These are phyloP conservation scores for Vachellia pachyceras DNA, from an alignment of 306 rosid genomes.

Conservation along the genomic window DNA sequence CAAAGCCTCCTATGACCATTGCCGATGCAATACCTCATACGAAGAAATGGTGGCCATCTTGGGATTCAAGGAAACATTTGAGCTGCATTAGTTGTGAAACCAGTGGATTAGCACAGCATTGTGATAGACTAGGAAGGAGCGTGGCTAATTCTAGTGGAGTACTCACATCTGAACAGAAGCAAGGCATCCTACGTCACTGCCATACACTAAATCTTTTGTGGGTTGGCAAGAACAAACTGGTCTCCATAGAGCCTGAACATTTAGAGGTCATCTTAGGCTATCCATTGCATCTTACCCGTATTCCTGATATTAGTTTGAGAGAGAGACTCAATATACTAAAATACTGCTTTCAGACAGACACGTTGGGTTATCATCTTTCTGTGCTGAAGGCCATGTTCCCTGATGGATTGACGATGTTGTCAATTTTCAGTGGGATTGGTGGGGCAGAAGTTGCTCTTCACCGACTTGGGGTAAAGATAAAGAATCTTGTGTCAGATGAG, in stretches of 20 bases:
- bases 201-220: slow-evolving; percentile 72
- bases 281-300: slow-evolving; percentile 69
- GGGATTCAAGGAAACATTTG: slow-evolving; percentile 86
- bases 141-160: slow-evolving; percentile 58
- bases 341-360: slow-evolving; percentile 83
- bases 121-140: slow-evolving; percentile 63
- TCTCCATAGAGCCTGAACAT: slow-evolving; percentile 66
- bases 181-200: slow-evolving; percentile 68
- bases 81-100: slow-evolving; percentile 67
- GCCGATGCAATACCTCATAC: slow-evolving; percentile 70
- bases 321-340: slow-evolving; percentile 72
- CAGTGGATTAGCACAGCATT: slow-evolving; percentile 57
- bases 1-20: slow-evolving; percentile 71
- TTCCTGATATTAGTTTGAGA: slow-evolving; percentile 45
- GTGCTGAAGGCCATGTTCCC: slow-evolving; percentile 73
- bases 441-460: slow-evolving; percentile 88
- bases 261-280: slow-evolving; percentile 81
- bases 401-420: slow-evolving; percentile 65
- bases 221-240: slow-evolving; percentile 65
- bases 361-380: slow-evolving; percentile 78
- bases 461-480: slow-evolving; percentile 72
- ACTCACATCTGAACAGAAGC: slow-evolving; percentile 62
- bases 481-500: slow-evolving; percentile 78
- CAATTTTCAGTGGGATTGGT: slow-evolving; percentile 82
- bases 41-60: slow-evolving; percentile 90